Percentiles rank a stretch among this genome's conserved stretches.
These are phyloP conservation scores for Cyberlindnera petersonii DNA, from an alignment of 805 yeast genomes.

Conservation along the genomic window DNA sequence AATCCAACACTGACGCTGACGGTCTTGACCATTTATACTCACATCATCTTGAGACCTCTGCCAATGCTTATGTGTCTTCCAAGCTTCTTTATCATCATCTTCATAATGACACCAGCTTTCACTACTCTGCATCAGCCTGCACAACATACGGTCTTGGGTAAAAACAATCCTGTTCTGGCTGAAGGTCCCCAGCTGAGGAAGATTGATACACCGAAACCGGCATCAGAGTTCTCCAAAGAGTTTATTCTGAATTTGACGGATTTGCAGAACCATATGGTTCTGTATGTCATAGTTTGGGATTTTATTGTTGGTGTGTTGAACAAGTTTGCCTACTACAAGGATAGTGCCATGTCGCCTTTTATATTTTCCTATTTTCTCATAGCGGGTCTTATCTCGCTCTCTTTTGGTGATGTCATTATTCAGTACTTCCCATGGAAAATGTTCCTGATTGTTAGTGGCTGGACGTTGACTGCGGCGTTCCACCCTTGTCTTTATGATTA, in stretches of 20 bases:
- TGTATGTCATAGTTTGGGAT: constrained; percentile 63
- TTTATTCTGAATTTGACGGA: constrained; percentile 77
- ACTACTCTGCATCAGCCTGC: constrained; percentile 62
- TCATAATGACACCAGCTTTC: constrained; percentile 67
- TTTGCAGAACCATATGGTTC: constrained; percentile 73
- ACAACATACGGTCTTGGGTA: constrained; percentile 27
- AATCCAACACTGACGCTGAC: constrained; percentile 60
- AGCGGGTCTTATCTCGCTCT: constrained; percentile 30
- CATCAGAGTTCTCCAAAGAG: constrained; percentile 74
- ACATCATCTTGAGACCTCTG: constrained; percentile 57
- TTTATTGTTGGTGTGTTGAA: constrained; percentile 42
- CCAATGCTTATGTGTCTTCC: constrained; percentile 51
- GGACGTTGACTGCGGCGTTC: constrained; percentile 42
- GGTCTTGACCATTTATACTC: constrained; percentile 45
- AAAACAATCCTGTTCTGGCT: constrained; percentile 42
- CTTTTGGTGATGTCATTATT: constrained; percentile 28
- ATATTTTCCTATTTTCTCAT: constrained; percentile 40
- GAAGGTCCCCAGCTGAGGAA: constrained; percentile 36
- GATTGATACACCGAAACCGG: constrained; percentile 43
- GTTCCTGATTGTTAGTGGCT: constrained; percentile 37
- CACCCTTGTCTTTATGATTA: constrained; percentile 54
- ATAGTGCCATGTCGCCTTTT: constrained; percentile 55
- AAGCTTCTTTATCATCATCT: constrained; percentile 46
- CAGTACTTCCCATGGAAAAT: constrained; percentile 33
- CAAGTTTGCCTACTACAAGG: constrained; percentile 59